Conservation (phyloP, 345 rosid genomes). For the Ceriops decandra region DNA sequence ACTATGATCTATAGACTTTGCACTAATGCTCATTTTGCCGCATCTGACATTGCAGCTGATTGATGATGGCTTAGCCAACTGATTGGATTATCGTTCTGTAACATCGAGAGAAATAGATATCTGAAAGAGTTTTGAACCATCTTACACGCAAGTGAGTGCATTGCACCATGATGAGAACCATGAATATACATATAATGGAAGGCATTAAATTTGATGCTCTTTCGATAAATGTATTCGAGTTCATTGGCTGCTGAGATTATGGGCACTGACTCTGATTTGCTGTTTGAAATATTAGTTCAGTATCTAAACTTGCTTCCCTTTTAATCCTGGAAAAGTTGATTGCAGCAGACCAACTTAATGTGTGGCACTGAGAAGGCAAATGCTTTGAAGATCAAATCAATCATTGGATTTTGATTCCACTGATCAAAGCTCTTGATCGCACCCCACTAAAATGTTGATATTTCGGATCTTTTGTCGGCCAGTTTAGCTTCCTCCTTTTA, state of each 20-base stretch:
- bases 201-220: too few species aligned
- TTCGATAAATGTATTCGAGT: not conserved
- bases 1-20: slow-evolving; percentile 13
- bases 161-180: too few species aligned
- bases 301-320: slow-evolving; percentile 23
- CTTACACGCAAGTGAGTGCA: too few species aligned
- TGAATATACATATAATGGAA: too few species aligned
- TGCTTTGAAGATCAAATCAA: slow-evolving; percentile 38
- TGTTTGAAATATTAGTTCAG: slow-evolving; percentile 13
- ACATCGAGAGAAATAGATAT: slow-evolving; percentile 1
- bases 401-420: slow-evolving; percentile 67
- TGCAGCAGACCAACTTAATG: slow-evolving; percentile 31
- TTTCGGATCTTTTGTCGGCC: slow-evolving; percentile 50
- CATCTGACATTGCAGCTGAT: slow-evolving; percentile 13
- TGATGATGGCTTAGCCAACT: slow-evolving; percentile 11
- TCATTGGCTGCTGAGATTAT: slow-evolving; percentile 12
- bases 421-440: slow-evolving; percentile 33
- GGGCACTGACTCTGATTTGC: not conserved
- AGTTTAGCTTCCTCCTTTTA: slow-evolving; percentile 26
- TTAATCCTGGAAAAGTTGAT: slow-evolving; percentile 21
- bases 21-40: slow-evolving; percentile 5
- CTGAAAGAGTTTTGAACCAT: not conserved
- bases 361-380: slow-evolving; percentile 36
- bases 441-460: slow-evolving; percentile 42
- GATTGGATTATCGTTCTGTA: slow-evolving; percentile 15